Percentiles rank a stretch among this genome's conserved stretches.
phyloP scores from a whole-genome alignment of 495 filamentous ascomycete genomes.

The Aspergillus cavernicola region DNA sequence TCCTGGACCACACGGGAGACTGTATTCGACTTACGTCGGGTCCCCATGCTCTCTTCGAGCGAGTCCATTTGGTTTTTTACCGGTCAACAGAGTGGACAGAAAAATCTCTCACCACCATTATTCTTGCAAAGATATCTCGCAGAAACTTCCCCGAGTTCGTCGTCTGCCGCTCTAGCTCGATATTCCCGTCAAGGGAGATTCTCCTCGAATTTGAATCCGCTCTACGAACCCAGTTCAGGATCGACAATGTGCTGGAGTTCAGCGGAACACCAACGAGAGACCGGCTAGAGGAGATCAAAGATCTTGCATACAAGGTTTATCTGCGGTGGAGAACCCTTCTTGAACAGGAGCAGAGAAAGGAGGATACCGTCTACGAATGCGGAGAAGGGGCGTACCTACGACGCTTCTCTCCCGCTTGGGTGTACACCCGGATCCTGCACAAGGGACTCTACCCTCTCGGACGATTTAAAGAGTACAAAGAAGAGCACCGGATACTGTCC shows the following conservation, averaged over 20 bases:
- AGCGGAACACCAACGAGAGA: slow-evolving; percentile 66
- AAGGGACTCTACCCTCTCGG: slow-evolving; percentile 81
- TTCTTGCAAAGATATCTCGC: slow-evolving; percentile 81
- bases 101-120: slow-evolving; percentile 92
- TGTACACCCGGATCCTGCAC: slow-evolving; percentile 89
- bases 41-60: slow-evolving; percentile 81
- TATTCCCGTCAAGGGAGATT: slow-evolving; percentile 71
- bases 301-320: slow-evolving; percentile 70
- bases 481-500: slow-evolving; percentile 69
- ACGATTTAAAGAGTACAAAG: slow-evolving; percentile 72
- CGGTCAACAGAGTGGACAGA: slow-evolving; percentile 96
- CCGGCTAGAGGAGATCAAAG: slow-evolving; percentile 63
- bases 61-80: slow-evolving; percentile 94
- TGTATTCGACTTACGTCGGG: slow-evolving; percentile 75
- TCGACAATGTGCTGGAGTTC: slow-evolving; percentile 83
- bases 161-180: slow-evolving; percentile 83
- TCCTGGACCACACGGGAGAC: slow-evolving; percentile 73
- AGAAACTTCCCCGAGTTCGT: slow-evolving; percentile 89
- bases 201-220: slow-evolving; percentile 88
- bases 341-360: slow-evolving; percentile 72
- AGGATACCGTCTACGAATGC: slow-evolving; percentile 73
- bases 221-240: slow-evolving; percentile 73
- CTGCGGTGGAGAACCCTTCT: slow-evolving; percentile 76
- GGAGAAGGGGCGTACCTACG: slow-evolving; percentile 89
- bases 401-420: slow-evolving; percentile 87